Evolutionary conservation across 2,329 filamentous ascomycete species (phyloP), one percentile per base, ranked within the genome.

Genomic region (Fusarium gaditjirri): DNA sequence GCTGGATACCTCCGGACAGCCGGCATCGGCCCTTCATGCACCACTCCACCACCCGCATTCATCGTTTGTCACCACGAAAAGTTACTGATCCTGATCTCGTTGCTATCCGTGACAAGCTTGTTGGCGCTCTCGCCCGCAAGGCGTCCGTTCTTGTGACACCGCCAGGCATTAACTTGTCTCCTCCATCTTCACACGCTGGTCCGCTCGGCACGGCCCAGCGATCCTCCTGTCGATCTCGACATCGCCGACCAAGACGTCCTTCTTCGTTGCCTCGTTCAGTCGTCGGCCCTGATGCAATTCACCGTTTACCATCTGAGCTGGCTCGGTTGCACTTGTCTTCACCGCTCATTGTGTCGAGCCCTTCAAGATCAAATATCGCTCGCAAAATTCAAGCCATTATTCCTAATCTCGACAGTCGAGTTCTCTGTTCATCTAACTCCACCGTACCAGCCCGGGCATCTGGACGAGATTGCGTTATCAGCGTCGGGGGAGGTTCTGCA

Each of bases 401-500:
- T 38, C 77, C 80, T 5, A 80, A 81, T 19, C 73, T 81, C 33
- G 72, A 80, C 46, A 74, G 72, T 11, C 76, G 72, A 38, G 77
- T 83, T 25, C 76, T 83, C 17, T 78, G 81, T 35, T 80, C 81
- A 52, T 76, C 78, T 25, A 77, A 76, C 13, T 67, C 80, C 25
- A 59, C 74, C 9, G 73, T 56, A 6, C 54, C 60, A 7, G 29
- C 64, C 13, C 47, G 76, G 21, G 76, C 81, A 10, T 59, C 76
- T 10, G 80, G 80, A 8, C 85, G 86, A 23, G 90, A 92, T 77
- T 85, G 85, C 33, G 83, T 91, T 42, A 81, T 91, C 47, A 90
- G 87, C 43, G 87, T 92, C 66, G 90, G 90, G 9, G 89, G 89
- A 55, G 88, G 89, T 33, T 90, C 87, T 59, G 90, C 89, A 5